Base-by-base conservation (phyloP, 352 stramenopile genomes). In the Lagenidium giganteum region DNA sequence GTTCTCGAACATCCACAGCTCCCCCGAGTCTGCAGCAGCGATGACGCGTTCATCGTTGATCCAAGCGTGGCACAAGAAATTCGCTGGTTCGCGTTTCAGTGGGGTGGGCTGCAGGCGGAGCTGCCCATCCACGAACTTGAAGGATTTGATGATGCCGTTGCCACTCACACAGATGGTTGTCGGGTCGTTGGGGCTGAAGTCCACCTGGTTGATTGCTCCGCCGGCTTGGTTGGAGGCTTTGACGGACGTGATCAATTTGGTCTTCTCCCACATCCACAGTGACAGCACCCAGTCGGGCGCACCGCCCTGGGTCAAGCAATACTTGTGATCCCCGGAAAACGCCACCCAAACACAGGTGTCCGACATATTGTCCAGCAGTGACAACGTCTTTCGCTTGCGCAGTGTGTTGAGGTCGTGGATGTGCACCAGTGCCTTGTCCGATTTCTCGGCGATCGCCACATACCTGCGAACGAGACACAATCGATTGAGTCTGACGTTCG, bases 251-350 rank as follows among this genome's bases (percentile, higher is more conserved):
- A 96, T 41, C 17, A 94, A 51, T 55, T 97, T 97, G 30, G 71
- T 76, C 40, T 97, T 97, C 34, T 98, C 93, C 71, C 87, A 95
- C 7, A 91, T 47, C 88, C 93, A 97, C 21, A 96, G 57, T 20
- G 90, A 84, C 5, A 97, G 48, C 18, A 80, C 67, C 85, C 89
- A 98, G 46, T 98, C 93, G 0, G 93, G 93, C 1, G 68, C 78
- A 0, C 74, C 83, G 16, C 87, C 83, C 43, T 97, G 88, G 0
- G 87, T 91, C 18, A 98, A 42, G 39, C 86, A 88, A 44, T 91
- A 91, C 53, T 96, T 96, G 48, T 73, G 76, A 51, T 98, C 93
- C 0, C 65, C 67, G 0, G 87, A 96, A 61, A 98, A 98, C 1
- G 75, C 67, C 6, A 98, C 55, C 45, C 63, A 86, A 13, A 86